Evolutionary conservation across 768 basidiomycete genomes (phyloP).

Genomic region (Lactarius hatsudake): DNA sequence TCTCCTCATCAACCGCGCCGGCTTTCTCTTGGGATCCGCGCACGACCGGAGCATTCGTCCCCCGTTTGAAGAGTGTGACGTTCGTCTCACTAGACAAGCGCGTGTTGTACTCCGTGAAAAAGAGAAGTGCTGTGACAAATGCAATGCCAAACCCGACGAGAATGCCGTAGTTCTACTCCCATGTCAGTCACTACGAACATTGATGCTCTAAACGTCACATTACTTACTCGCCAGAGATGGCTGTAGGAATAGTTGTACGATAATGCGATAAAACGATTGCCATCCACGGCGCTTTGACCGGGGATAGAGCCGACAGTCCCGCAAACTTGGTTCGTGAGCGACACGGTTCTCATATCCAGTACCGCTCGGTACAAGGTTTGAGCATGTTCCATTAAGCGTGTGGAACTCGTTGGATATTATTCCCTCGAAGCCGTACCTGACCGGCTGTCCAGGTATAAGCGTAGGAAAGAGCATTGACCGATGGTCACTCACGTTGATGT

Average conservation of each 20-base stretch:
- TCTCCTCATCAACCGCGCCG: conserved; percentile 34
- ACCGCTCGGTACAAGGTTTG: conserved; percentile 58
- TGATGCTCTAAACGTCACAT: neutral
- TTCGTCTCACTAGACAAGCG: conserved; percentile 36
- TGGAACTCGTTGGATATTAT: conserved; percentile 82
- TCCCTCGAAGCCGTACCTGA: conserved; percentile 71
- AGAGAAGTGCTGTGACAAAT: conserved; percentile 56
- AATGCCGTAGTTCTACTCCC: conserved; percentile 61
- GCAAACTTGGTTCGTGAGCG: conserved; percentile 70
- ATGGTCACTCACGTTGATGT: conserved; percentile 49
- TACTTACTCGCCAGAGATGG: conserved; percentile 50
- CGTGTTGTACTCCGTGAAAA: conserved; percentile 57
- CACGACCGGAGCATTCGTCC: conserved; percentile 35
- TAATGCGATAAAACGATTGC: conserved; percentile 52
- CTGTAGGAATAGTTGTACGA: conserved; percentile 41
- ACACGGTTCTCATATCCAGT: conserved; percentile 55
- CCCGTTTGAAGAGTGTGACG: conserved; percentile 66
- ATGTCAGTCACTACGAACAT: neutral
- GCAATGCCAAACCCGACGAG: conserved; percentile 58
- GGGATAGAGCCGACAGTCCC: conserved; percentile 61
- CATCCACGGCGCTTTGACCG: conserved; percentile 58
- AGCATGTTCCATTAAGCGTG: conserved; percentile 58
- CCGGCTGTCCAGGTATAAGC: conserved; percentile 44
- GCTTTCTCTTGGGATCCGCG: conserved; percentile 22
- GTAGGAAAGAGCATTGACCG: conserved; percentile 14